phyloP scores from a whole-genome alignment of 345 rosid species.

The Hibiscus mutabilis region DNA sequence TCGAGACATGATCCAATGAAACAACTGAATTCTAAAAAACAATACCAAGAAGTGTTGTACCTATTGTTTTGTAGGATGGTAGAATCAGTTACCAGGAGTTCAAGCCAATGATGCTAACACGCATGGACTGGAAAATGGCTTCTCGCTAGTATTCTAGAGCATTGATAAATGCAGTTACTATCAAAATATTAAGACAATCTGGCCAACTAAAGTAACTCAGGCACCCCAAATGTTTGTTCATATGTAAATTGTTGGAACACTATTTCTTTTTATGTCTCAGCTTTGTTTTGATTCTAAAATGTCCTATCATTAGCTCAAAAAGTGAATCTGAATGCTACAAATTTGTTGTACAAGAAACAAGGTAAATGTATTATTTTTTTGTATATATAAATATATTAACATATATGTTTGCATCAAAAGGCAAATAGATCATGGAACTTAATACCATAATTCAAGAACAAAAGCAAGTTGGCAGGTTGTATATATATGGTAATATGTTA shows the following conservation, averaged over 20 bases:
- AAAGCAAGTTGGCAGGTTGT: neutral
- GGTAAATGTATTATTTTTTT: neutral
- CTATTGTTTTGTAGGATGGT: slow-evolving; percentile 58
- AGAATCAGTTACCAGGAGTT: slow-evolving; percentile 77
- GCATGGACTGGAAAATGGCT: slow-evolving; percentile 91
- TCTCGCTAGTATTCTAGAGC: slow-evolving; percentile 91
- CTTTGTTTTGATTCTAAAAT: neutral
- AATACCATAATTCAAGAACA: neutral
- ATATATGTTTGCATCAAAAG: neutral
- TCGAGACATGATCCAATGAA: neutral
- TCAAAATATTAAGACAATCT: slow-evolving; percentile 48
- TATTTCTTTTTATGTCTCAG: neutral
- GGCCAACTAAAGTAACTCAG: slow-evolving; percentile 12
- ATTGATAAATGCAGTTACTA: slow-evolving; percentile 72
- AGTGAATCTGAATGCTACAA: neutral
- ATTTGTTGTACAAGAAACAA: neutral
- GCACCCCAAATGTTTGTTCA: neutral
- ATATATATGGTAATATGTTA: neutral
- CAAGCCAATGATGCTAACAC: slow-evolving; percentile 76
- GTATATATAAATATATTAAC: neutral
- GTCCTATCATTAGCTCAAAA: neutral
- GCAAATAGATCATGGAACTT: slow-evolving; percentile 27
- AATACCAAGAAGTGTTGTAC: neutral
- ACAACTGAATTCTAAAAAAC: neutral
- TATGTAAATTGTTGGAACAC: neutral